These are phyloP conservation scores for Exophiala bonariae DNA, from an alignment of 2,329 filamentous ascomycete genomes.

Conservation along the genomic window DNA sequence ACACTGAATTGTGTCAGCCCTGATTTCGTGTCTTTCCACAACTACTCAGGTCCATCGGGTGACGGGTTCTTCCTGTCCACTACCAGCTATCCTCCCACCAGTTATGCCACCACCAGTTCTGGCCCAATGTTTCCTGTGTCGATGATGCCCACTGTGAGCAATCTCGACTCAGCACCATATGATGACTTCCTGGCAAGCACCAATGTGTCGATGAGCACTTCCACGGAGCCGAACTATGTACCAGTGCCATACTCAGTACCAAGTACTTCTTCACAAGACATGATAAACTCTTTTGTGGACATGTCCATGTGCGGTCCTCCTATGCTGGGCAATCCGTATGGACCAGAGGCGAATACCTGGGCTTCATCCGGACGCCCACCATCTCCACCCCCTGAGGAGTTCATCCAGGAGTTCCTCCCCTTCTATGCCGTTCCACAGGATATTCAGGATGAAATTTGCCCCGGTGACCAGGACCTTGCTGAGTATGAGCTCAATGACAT, in stretches of 20 bases:
- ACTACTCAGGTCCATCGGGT: slow-evolving; percentile 9
- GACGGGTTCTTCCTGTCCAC: slow-evolving; percentile 12
- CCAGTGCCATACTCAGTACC: slow-evolving; percentile 12
- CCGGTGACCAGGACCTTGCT: slow-evolving; percentile 6
- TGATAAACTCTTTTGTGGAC: slow-evolving; percentile 14
- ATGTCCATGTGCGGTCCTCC: slow-evolving; percentile 10
- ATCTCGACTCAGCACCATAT: slow-evolving; percentile 12
- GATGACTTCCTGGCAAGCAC: slow-evolving; percentile 17
- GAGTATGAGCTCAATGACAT: slow-evolving; percentile 6
- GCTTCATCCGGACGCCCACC: slow-evolving; percentile 3
- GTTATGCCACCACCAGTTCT: neutral
- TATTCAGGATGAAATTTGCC: slow-evolving; percentile 12
- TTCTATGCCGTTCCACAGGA: slow-evolving; percentile 9
- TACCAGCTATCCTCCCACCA: neutral
- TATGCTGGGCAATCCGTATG: slow-evolving; percentile 12
- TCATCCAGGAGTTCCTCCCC: slow-evolving; percentile 13
- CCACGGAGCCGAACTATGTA: slow-evolving; percentile 11
- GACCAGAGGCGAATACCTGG: slow-evolving; percentile 7
- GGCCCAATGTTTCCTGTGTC: neutral
- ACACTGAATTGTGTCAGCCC: slow-evolving; percentile 7
- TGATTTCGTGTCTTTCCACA: slow-evolving; percentile 6
- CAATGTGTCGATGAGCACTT: slow-evolving; percentile 9
- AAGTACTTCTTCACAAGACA: slow-evolving; percentile 15
- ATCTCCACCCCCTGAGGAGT: slow-evolving; percentile 21
- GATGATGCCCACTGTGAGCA: too few species aligned